Conservation (phyloP, 2,329 filamentous ascomycete species). For the Plectosphaerella plurivora region DNA sequence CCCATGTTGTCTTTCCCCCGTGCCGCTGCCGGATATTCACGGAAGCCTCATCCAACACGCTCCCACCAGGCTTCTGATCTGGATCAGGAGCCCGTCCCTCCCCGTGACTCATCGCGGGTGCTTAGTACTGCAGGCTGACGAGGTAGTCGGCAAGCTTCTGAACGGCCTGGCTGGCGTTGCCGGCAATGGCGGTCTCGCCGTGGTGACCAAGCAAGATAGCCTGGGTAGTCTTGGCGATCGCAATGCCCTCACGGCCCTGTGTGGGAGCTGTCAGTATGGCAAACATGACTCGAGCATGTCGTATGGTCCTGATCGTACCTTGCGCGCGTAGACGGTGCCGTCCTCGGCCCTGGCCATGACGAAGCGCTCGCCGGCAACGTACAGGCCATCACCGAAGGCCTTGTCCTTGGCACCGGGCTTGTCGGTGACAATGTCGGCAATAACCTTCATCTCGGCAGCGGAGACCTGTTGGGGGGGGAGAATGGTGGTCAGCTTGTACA, state of each 20-base stretch:
- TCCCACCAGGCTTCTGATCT: too few relatives aligned
- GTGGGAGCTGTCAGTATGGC: neutral
- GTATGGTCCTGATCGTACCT: slow-evolving; percentile 46
- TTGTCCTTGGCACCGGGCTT: slow-evolving; percentile 51
- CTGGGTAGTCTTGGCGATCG: slow-evolving; percentile 81
- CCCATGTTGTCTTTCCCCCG: too few relatives aligned
- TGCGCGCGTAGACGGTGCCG: slow-evolving; percentile 77
- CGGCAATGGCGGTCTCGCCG: slow-evolving; percentile 66
- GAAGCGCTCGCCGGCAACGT: slow-evolving; percentile 73
- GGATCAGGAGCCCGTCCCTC: too few relatives aligned
- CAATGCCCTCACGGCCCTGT: slow-evolving; percentile 72
- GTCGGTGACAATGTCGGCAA: slow-evolving; percentile 47
- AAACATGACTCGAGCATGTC: too few relatives aligned
- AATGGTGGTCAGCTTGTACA: neutral
- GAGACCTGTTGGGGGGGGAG: slow-evolving; percentile 41
- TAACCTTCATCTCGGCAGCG: slow-evolving; percentile 54
- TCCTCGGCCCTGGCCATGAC: slow-evolving; percentile 73
- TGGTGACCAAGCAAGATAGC: slow-evolving; percentile 89
- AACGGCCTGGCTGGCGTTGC: slow-evolving; percentile 73
- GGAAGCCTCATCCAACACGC: neutral
- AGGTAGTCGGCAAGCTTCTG: slow-evolving; percentile 87
- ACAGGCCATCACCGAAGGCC: slow-evolving; percentile 68
- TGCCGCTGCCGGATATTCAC: neutral
- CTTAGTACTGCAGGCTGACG: slow-evolving; percentile 71
- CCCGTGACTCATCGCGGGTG: too few relatives aligned